These are phyloP conservation scores for Salix viminalis DNA, from an alignment of 345 rosid species.

Conservation along the genomic window DNA sequence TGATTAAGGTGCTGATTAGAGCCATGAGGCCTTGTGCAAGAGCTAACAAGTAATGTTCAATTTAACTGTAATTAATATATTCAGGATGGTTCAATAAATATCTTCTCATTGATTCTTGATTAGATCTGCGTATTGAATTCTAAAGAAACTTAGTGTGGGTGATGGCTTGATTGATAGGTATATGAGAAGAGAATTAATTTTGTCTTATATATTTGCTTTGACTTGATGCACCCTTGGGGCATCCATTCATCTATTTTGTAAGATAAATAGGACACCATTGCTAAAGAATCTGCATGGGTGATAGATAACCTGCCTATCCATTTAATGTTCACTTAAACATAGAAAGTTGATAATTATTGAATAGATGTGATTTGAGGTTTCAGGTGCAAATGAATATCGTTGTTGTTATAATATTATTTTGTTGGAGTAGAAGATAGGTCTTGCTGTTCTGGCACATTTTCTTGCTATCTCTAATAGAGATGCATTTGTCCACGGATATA, in stretches of 20 bases:
- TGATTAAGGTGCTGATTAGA: slow-evolving; percentile 10
- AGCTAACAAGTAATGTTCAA: not conserved
- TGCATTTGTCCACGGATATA: not conserved
- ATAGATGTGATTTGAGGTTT: not conserved
- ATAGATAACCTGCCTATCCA: not conserved
- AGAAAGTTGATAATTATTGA: not conserved
- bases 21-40: slow-evolving; percentile 11
- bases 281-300: not conserved
- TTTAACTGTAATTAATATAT: not conserved
- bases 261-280: not conserved
- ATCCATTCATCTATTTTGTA: too few relatives aligned
- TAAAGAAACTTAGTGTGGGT: not conserved
- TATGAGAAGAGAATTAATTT: not conserved
- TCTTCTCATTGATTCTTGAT: not conserved
- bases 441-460: not conserved
- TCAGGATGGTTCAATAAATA: not conserved
- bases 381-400: not conserved
- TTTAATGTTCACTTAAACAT: not conserved
- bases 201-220: not conserved
- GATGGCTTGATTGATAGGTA: not conserved
- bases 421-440: not conserved
- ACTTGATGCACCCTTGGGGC: not conserved
- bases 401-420: not conserved
- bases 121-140: not conserved
- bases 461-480: not conserved